Conservation (phyloP, 108 stramenopile genomes). For the Discostella pseudostelligera region DNA sequence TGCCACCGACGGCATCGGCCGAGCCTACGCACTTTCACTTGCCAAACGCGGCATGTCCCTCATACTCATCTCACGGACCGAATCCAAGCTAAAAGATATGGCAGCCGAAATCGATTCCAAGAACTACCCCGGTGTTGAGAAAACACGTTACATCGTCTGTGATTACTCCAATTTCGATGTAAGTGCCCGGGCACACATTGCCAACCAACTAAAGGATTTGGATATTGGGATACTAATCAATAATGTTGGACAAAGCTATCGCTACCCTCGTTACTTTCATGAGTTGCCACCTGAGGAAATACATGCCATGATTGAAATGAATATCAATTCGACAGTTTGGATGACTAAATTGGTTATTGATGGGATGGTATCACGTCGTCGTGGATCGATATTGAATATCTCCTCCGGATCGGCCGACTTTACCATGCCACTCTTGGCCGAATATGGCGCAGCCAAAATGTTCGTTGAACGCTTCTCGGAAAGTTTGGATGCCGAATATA, state of each 20-base stretch:
- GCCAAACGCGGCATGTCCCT: slow-evolving; percentile 95
- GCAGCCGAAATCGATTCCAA: slow-evolving; percentile 84
- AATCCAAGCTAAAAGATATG: slow-evolving; percentile 91
- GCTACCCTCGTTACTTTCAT: slow-evolving; percentile 94
- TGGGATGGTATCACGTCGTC: slow-evolving; percentile 87
- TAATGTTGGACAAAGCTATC: slow-evolving; percentile 98
- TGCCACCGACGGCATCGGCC: slow-evolving; percentile 99
- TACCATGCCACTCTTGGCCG: slow-evolving; percentile 92
- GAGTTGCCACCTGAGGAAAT: slow-evolving; percentile 89
- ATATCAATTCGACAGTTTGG: slow-evolving; percentile 92
- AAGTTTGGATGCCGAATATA: slow-evolving; percentile 89
- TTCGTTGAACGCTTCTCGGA: slow-evolving; percentile 94
- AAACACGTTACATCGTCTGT: slow-evolving; percentile 87
- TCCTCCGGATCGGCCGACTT: slow-evolving; percentile 92
- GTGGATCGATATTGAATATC: slow-evolving; percentile 95
- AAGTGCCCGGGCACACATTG: slow-evolving; percentile 67
- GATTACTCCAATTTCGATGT: slow-evolving; percentile 94
- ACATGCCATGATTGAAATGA: slow-evolving; percentile 80
- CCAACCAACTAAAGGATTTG: slow-evolving; percentile 59
- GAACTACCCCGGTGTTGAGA: slow-evolving; percentile 70
- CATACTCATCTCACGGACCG: slow-evolving; percentile 94
- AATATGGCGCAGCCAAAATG: slow-evolving; percentile 96
- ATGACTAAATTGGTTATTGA: slow-evolving; percentile 96
- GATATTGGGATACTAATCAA: slow-evolving; percentile 97
- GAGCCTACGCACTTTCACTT: slow-evolving; percentile 93